Evolutionary conservation across 257 asterid species (phyloP), one percentile per base, ranked within the genome.

Genomic region (Ilex asprella): DNA sequence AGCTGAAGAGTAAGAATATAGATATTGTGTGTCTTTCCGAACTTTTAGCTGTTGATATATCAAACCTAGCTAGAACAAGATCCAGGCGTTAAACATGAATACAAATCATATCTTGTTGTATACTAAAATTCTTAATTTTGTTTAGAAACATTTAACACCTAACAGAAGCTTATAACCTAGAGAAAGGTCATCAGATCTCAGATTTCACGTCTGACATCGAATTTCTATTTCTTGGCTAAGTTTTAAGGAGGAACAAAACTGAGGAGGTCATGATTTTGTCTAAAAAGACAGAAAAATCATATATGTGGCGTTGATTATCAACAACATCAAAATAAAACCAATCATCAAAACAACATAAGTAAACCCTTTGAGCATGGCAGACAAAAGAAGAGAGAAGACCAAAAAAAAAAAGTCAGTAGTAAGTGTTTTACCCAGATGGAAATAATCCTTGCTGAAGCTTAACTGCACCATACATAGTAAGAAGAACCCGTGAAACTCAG

Each of bases 401-500:
- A 43, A 31, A 31, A 29, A 13, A 30, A 39, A 6, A 4, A 3
- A 11, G 52, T 41, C 3, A 32, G 16, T 8, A 21, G 41, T n/a
- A 16, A 9, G 35, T 51, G 35, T 32, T 13, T 2, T 49, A 16
- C 49, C 69, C 35, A 43, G 12, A 30, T 16, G 59, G 16, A 51
- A 12, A 30, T 6, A 30, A 2, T 50, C 2, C 27, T 61, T 43
- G 12, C 27, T 27, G 29, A 14, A 16, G 27, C 14, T 11, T 16
- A 66, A 60, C 30, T 52, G 70, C 44, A 12, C 5, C 53, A 53
- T 30, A 55, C 27, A 35, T 53, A 82, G 89, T 65, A 74, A 43
- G 89, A 81, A 80, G 84, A 77, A 78, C 59, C 95, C 76, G 71
- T 78, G 82, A 75, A 85, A 83, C 95, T 81, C 95, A 84, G 95